A percentile compares a stretch with the other conserved stretches of the same genome.
Conservation (phyloP, 1,139 yeast species). For the Hansenula anomala region DNA sequence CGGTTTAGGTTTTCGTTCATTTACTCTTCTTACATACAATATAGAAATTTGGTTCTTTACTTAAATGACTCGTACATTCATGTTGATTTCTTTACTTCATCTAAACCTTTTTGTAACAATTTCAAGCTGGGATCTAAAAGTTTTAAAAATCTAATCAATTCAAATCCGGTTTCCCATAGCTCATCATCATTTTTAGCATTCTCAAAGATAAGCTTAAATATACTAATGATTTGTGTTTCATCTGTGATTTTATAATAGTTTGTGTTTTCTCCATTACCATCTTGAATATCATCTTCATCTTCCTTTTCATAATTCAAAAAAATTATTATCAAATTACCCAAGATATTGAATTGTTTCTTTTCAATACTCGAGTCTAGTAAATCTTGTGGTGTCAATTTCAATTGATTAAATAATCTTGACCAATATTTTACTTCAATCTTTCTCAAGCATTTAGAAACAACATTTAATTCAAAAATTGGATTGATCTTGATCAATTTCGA, state of each 20-base stretch:
- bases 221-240: slow-evolving; percentile 33
- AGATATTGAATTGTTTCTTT: slow-evolving; percentile 35
- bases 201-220: slow-evolving; percentile 30
- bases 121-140: slow-evolving; percentile 31
- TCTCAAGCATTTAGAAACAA: slow-evolving; percentile 54
- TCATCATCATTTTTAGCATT: slow-evolving; percentile 33
- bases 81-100: background rate
- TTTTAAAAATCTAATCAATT: slow-evolving; percentile 40
- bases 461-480: slow-evolving; percentile 33
- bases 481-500: slow-evolving; percentile 18
- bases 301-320: slow-evolving; percentile 34
- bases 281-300: slow-evolving; percentile 1
- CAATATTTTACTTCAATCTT: slow-evolving; percentile 65
- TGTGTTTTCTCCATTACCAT: slow-evolving; percentile 6
- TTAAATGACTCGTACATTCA: background rate
- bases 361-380: slow-evolving; percentile 32
- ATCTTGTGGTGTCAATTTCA: slow-evolving; percentile 35
- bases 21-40: background rate
- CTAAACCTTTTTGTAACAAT: slow-evolving; percentile 12
- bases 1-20: background rate
- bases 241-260: slow-evolving; percentile 24
- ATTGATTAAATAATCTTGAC: slow-evolving; percentile 43
- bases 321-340: slow-evolving; percentile 41
- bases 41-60: background rate
- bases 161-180: slow-evolving; percentile 44